Conservation (phyloP, 345 rosid genomes). For the Raphanus sativus region DNA sequence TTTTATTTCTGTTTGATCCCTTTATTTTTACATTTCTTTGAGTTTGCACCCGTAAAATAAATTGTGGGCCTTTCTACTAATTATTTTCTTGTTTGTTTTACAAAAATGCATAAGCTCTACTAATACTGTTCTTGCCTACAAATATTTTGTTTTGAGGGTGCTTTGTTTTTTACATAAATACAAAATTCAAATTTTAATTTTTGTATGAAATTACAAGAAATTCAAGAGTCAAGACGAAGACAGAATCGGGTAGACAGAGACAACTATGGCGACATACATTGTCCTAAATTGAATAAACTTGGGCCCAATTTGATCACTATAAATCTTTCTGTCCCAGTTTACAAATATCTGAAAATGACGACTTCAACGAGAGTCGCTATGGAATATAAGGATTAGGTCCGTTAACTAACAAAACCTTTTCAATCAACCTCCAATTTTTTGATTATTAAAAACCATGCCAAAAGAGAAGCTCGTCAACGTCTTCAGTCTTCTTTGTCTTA, state of each 20-base stretch:
- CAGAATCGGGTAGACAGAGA: constrained; percentile 8
- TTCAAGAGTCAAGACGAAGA: neutral
- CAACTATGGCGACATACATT: constrained; percentile 19
- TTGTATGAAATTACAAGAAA: neutral
- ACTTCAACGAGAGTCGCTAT: constrained; percentile 4
- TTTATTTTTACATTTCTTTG: neutral
- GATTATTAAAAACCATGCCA: neutral
- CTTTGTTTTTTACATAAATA: neutral
- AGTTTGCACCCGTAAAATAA: neutral
- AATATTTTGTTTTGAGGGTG: neutral
- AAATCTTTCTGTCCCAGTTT: constrained; percentile 32
- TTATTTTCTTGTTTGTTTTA: neutral
- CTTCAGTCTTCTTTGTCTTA: neutral
- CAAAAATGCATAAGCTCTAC: neutral
- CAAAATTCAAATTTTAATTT: neutral
- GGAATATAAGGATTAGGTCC: neutral
- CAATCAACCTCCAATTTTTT: neutral
- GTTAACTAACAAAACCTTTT: neutral
- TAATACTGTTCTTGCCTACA: neutral
- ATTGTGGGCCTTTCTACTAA: neutral
- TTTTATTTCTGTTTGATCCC: constrained; percentile 21
- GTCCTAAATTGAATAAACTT: neutral
- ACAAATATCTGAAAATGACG: constrained; percentile 26
- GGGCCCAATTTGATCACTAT: constrained; percentile 30
- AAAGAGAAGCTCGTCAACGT: neutral